Percentiles rank a stretch among this genome's conserved stretches.
Evolutionary conservation across 2,329 filamentous ascomycete species (phyloP).

Genomic region (Microdochium bolleyi): DNA sequence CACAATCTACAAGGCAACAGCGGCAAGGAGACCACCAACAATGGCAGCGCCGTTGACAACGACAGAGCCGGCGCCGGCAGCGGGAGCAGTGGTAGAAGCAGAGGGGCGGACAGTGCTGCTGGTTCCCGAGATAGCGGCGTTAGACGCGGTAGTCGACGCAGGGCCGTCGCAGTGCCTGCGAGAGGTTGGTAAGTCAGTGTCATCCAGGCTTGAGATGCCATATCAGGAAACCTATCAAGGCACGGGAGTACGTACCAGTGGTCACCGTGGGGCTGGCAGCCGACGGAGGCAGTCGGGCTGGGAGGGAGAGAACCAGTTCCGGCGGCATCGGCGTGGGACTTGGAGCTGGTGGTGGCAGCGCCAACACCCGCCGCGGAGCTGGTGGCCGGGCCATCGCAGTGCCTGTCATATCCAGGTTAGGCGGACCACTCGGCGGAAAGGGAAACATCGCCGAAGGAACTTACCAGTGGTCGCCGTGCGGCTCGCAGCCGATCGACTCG

Average conservation of each 20-base stretch:
- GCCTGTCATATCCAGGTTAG: background rate
- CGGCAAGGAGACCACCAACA: conserved; percentile 5
- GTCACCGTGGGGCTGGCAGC: conserved; percentile 28
- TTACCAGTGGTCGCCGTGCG: conserved; percentile 30
- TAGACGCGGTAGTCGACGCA: background rate
- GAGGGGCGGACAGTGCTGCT: conserved; percentile 24
- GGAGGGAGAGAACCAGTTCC: conserved; percentile 16
- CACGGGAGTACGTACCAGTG: conserved; percentile 24
- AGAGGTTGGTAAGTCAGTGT: background rate
- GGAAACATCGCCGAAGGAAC: background rate
- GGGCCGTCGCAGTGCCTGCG: conserved; percentile 13
- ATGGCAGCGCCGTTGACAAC: conserved; percentile 3
- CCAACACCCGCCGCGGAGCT: background rate
- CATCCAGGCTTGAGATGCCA: too few relatives aligned
- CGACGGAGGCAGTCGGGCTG: conserved; percentile 24
- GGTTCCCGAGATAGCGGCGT: conserved; percentile 12
- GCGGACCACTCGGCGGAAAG: background rate
- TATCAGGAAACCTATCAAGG: background rate
- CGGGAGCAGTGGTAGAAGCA: conserved; percentile 31
- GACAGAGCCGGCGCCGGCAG: conserved; percentile 14
- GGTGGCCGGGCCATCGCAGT: conserved; percentile 9
- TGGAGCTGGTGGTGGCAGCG: background rate
- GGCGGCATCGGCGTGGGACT: conserved; percentile 5
- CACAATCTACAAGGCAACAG: conserved; percentile 1
- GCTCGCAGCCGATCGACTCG: conserved; percentile 21